phyloP scores from a whole-genome alignment of 257 asterid species.

The Plantago ovata region DNA sequence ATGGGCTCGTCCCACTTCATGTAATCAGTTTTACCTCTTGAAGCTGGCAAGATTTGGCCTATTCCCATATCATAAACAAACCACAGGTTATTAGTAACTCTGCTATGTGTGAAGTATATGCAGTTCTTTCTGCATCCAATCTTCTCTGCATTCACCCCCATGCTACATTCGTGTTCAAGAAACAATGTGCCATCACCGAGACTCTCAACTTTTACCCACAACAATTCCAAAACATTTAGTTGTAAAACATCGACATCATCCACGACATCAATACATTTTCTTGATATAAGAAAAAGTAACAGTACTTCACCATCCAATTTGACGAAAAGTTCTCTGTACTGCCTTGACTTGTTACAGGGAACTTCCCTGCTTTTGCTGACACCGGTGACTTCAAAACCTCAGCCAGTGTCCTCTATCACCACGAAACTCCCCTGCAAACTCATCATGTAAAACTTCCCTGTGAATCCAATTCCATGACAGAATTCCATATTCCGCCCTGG shows the following conservation, averaged over 20 bases:
- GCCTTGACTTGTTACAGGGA: constrained; percentile 16
- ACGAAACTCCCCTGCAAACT: constrained; percentile 18
- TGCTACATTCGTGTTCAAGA: constrained; percentile 7
- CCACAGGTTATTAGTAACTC: not conserved
- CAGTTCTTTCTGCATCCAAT: constrained; percentile 3
- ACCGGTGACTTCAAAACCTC: constrained; percentile 9
- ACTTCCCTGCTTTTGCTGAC: constrained; percentile 23
- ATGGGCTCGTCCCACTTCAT: not conserved
- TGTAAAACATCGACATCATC: constrained; percentile 23
- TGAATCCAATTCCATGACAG: constrained; percentile 17
- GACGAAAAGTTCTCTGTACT: constrained; percentile 21
- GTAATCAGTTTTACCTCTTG: not conserved
- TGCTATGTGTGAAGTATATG: constrained; percentile 1
- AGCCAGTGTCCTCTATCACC: constrained; percentile 18
- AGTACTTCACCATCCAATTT: constrained; percentile 27
- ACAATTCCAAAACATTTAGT: constrained; percentile 6
- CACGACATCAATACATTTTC: not conserved
- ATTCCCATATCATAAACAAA: constrained; percentile 2
- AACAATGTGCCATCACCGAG: not conserved
- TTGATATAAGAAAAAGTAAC: constrained; percentile 21
- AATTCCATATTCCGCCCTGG: constrained; percentile 19
- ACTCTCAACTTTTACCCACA: constrained; percentile 12
- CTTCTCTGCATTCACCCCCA: constrained; percentile 5
- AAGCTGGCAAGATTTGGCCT: not conserved
- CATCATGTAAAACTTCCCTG: constrained; percentile 25